These are phyloP conservation scores for Dactylonectria macrodidyma DNA, from an alignment of 2,329 filamentous ascomycete genomes.

Conservation along the genomic window DNA sequence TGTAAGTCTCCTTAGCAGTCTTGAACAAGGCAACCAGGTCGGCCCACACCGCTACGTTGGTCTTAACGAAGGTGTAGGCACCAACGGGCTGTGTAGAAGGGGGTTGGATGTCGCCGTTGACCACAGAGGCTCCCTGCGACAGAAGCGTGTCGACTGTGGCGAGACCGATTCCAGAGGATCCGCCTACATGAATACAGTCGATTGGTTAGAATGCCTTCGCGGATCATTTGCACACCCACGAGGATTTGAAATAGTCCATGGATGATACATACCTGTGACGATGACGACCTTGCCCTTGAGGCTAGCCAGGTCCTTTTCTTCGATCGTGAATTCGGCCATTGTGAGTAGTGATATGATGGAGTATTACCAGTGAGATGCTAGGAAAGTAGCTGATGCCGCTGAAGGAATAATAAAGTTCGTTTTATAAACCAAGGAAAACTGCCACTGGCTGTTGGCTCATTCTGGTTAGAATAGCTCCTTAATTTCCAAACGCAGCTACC, in stretches of 20 bases:
- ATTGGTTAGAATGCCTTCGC: background rate
- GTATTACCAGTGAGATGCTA: background rate
- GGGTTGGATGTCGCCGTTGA: constrained; percentile 67
- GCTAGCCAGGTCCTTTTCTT: constrained; percentile 58
- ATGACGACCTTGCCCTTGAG: constrained; percentile 67
- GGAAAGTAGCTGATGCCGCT: background rate
- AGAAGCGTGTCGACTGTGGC: constrained; percentile 68
- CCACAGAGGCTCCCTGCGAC: constrained; percentile 67
- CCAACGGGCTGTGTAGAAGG: constrained; percentile 46
- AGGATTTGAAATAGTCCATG: background rate
- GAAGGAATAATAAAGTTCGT: background rate
- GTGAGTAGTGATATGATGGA: constrained; percentile 19
- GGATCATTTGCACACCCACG: background rate
- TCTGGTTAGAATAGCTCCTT: background rate
- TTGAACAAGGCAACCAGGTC: constrained; percentile 68
- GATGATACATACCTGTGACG: constrained; percentile 58
- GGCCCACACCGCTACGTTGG: constrained; percentile 65
- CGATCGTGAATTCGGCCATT: constrained; percentile 63
- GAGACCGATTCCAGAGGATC: constrained; percentile 73
- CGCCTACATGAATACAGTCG: constrained; percentile 53
- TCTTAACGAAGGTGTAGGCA: constrained; percentile 55
- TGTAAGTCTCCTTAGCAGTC: constrained; percentile 70
- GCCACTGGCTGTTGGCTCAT: background rate
- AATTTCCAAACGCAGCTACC: background rate
- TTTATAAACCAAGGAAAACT: background rate